phyloP scores from a whole-genome alignment of 2,329 filamentous ascomycete genomes.

The Trichophyton simii region DNA sequence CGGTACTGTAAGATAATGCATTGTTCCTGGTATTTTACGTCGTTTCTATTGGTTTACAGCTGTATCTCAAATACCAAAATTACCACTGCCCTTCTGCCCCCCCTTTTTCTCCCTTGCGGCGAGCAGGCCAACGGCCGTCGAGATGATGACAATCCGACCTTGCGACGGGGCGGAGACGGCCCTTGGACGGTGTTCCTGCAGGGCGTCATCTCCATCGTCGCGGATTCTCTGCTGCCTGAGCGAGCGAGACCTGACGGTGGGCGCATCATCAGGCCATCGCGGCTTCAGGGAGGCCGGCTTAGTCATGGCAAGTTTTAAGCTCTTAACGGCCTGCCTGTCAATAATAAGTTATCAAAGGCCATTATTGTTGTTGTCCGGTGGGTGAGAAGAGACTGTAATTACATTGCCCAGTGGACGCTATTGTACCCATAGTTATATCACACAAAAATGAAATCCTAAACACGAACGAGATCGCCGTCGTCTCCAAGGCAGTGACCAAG shows the following conservation, averaged over 20 bases:
- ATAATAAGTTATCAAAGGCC: background rate
- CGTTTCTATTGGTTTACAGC: background rate
- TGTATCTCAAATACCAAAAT: background rate
- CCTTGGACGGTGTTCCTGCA: background rate
- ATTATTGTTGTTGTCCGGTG: background rate
- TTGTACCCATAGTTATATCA: background rate
- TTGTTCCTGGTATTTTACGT: background rate
- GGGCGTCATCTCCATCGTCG: background rate
- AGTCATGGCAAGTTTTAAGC: background rate
- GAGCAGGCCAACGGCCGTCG: too few species aligned
- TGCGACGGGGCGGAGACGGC: background rate
- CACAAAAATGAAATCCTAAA: background rate
- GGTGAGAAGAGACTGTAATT: background rate
- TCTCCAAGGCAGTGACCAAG: background rate
- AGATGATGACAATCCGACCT: too few species aligned
- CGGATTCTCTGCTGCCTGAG: background rate
- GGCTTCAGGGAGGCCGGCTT: background rate
- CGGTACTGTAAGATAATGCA: background rate
- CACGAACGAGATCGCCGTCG: background rate
- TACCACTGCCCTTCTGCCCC: background rate
- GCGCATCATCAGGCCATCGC: conserved; percentile 2
- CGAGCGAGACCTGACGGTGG: background rate
- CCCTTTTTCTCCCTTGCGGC: background rate
- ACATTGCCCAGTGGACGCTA: background rate
- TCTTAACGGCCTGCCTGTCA: background rate